A percentile compares a stretch with the other conserved stretches of the same genome.
These are phyloP conservation scores for Metarhizium sp. DNA, from an alignment of 2,329 filamentous ascomycete species.

Conservation along the genomic window DNA sequence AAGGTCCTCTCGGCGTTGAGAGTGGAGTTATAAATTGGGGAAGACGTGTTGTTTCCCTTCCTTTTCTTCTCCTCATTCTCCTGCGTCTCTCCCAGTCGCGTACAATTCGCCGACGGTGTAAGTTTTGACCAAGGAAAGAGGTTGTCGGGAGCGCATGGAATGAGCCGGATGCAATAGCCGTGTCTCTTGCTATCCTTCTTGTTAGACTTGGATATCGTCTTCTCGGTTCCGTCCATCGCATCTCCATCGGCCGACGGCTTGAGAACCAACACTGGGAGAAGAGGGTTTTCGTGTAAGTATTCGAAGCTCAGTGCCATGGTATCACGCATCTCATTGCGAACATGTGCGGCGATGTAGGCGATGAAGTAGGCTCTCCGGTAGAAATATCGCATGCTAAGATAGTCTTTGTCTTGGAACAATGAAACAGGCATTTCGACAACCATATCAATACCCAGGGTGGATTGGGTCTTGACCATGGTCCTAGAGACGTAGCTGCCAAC, in stretches of 20 bases:
- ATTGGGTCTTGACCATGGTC: conserved; percentile 59
- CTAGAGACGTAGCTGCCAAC: conserved; percentile 78
- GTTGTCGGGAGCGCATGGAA: conserved; percentile 61
- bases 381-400: conserved; percentile 85
- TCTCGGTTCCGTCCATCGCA: conserved; percentile 9
- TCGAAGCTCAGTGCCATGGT: conserved; percentile 53
- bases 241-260: conserved; percentile 19
- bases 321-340: conserved; percentile 48
- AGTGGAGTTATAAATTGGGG: conserved; percentile 83
- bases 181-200: conserved; percentile 16
- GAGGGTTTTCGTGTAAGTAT: conserved; percentile 60
- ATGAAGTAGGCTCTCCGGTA: conserved; percentile 91
- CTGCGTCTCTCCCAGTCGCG: conserved; percentile 45
- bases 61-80: conserved; percentile 15
- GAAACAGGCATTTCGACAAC: conserved; percentile 73
- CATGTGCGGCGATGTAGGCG: conserved; percentile 64
- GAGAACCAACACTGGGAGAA: conserved; percentile 59
- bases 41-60: conserved; percentile 38
- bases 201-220: conserved; percentile 8
- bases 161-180: conserved; percentile 57
- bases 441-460: conserved; percentile 61
- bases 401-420: conserved; percentile 91
- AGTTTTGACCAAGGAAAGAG: conserved; percentile 67
- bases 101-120: conserved; percentile 57
- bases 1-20: conserved; percentile 69